Conservation (phyloP, 495 filamentous ascomycete species). For the Neurospora pannonica region DNA sequence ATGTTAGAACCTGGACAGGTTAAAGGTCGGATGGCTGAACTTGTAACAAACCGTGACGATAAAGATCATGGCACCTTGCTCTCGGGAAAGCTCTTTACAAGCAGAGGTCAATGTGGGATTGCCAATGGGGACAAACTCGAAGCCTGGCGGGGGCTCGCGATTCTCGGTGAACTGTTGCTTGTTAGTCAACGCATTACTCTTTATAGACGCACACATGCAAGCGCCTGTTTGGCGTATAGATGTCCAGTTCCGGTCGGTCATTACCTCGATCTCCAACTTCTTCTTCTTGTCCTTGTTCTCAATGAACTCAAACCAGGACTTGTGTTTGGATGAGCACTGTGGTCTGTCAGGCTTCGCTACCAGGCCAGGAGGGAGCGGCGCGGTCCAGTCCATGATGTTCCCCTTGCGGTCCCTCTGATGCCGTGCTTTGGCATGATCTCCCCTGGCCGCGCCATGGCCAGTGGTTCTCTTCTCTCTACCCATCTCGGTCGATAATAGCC, state of each 20-base stretch:
- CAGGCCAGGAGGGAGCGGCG: slow-evolving; percentile 22
- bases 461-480: slow-evolving; percentile 19
- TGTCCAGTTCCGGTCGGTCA: not conserved
- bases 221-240: not conserved
- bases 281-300: slow-evolving; percentile 49
- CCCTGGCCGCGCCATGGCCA: slow-evolving; percentile 12
- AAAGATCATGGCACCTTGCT: slow-evolving; percentile 56
- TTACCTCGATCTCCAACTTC: slow-evolving; percentile 42
- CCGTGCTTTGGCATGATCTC: slow-evolving; percentile 23
- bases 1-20: slow-evolving; percentile 2
- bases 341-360: slow-evolving; percentile 20
- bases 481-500: slow-evolving; percentile 10
- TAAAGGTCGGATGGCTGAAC: not conserved
- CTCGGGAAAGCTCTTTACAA: slow-evolving; percentile 74
- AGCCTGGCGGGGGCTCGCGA: slow-evolving; percentile 57
- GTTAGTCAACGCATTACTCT: slow-evolving; percentile 15
- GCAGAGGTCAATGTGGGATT: slow-evolving; percentile 61
- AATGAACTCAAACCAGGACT: slow-evolving; percentile 44
- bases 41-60: slow-evolving; percentile 63
- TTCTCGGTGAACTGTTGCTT: slow-evolving; percentile 32
- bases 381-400: slow-evolving; percentile 20
- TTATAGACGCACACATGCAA: not conserved
- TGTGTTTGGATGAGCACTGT: slow-evolving; percentile 36
- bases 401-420: slow-evolving; percentile 22
- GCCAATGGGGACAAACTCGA: slow-evolving; percentile 75